Conservation (phyloP, 1,139 yeast genomes). For the Hyphopichia pseudoburtonii region DNA sequence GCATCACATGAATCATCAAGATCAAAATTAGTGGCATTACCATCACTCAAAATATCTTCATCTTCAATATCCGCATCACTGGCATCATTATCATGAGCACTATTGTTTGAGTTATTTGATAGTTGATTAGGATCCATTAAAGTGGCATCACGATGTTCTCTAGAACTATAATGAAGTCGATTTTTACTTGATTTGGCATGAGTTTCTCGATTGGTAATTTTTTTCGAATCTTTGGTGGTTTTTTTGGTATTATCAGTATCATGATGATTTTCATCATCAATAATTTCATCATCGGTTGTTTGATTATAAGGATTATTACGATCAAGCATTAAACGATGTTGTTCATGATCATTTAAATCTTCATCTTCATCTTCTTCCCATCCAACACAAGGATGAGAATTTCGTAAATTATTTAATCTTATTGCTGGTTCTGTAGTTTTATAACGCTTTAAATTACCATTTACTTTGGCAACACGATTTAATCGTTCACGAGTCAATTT, state of each 20-base stretch:
- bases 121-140: background rate
- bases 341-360: constrained; percentile 21
- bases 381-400: constrained; percentile 47
- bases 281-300: too few species aligned
- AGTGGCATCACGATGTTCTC: background rate
- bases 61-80: constrained; percentile 7
- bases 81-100: constrained; percentile 1
- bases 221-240: background rate
- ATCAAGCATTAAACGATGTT: constrained; percentile 13
- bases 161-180: background rate
- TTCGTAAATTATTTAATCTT: constrained; percentile 40
- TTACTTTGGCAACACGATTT: background rate
- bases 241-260: constrained; percentile 1
- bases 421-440: constrained; percentile 43
- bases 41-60: constrained; percentile 9
- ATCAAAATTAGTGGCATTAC: background rate
- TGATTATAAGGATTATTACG: constrained; percentile 4
- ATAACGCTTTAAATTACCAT: constrained; percentile 17
- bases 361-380: constrained; percentile 40
- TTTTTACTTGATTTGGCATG: background rate
- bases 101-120: too few species aligned
- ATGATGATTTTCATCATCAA: too few species aligned
- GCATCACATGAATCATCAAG: constrained; percentile 3
- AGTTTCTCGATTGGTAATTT: too few species aligned
- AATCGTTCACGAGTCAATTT: background rate